These are phyloP conservation scores for Oropetium thomaeum DNA, from an alignment of 176 grass and related monocot species.

Conservation along the genomic window DNA sequence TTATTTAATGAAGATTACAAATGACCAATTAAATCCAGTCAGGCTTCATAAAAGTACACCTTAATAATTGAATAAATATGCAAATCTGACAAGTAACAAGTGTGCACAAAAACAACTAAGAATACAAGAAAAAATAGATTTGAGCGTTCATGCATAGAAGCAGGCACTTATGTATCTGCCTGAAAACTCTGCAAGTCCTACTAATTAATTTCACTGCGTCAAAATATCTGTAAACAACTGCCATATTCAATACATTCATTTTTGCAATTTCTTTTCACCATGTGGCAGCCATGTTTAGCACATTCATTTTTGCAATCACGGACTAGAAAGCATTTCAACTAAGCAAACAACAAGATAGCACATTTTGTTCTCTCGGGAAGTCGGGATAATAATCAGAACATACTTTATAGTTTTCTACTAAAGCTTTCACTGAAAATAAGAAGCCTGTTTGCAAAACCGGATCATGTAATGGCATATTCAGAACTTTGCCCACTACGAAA, in stretches of 20 bases:
- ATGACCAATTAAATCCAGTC: background rate
- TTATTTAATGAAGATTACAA: constrained; percentile 22
- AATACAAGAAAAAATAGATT: background rate
- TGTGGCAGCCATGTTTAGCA: background rate
- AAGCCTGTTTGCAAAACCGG: background rate
- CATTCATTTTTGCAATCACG: constrained; percentile 8
- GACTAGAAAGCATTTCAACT: background rate
- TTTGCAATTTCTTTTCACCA: background rate
- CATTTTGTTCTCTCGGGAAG: constrained; percentile 9
- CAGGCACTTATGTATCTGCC: background rate
- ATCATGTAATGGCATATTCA: constrained; percentile 6
- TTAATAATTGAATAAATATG: constrained; percentile 15
- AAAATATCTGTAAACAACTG: background rate
- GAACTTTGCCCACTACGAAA: background rate
- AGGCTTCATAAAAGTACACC: background rate
- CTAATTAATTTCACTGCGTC: background rate
- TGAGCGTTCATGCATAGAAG: background rate
- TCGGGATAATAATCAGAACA: background rate
- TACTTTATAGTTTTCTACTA: background rate
- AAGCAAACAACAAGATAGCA: background rate
- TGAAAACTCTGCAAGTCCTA: background rate
- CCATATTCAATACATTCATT: background rate
- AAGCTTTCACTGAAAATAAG: background rate
- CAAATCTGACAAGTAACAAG: background rate
- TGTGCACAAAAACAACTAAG: background rate